Evolutionary conservation across 192 early-diverging fungal species (phyloP).

Genomic region (Spinellus fusiger): DNA sequence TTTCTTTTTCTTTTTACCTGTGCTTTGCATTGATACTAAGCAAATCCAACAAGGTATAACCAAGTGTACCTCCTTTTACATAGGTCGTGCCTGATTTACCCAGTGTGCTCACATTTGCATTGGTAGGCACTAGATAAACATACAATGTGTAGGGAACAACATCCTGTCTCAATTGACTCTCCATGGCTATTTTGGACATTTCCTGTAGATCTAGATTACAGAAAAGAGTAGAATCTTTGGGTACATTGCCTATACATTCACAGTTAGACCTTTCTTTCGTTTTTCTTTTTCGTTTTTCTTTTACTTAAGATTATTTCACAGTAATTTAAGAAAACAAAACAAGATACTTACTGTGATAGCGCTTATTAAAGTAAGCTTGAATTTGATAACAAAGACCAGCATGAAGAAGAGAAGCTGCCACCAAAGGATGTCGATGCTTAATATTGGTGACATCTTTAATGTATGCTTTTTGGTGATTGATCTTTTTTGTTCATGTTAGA

Average conservation of each 20-base stretch:
- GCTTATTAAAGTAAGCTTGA: slow-evolving; percentile 39
- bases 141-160: slow-evolving; percentile 48
- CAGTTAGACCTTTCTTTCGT: too few relatives aligned
- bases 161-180: slow-evolving; percentile 42
- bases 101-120: slow-evolving; percentile 36
- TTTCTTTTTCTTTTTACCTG: slow-evolving; percentile 31
- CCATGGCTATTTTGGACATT: slow-evolving; percentile 47
- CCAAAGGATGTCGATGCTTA: slow-evolving; percentile 65
- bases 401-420: slow-evolving; percentile 57
- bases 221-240: slow-evolving; percentile 31
- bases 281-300: too few relatives aligned
- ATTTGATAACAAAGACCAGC: slow-evolving; percentile 48
- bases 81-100: slow-evolving; percentile 42
- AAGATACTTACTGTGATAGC: slow-evolving; percentile 41
- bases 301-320: too few relatives aligned
- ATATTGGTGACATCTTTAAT: slow-evolving; percentile 61
- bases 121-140: slow-evolving; percentile 46
- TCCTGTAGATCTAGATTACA: slow-evolving; percentile 43
- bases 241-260: slow-evolving; percentile 10
- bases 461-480: slow-evolving; percentile 55
- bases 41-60: slow-evolving; percentile 62
- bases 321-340: background rate
- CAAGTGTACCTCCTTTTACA: slow-evolving; percentile 57
- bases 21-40: slow-evolving; percentile 64
- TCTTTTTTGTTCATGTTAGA: too few relatives aligned